Conservation (phyloP, 164 flowering plant species). For the Amborella trichopoda region DNA sequence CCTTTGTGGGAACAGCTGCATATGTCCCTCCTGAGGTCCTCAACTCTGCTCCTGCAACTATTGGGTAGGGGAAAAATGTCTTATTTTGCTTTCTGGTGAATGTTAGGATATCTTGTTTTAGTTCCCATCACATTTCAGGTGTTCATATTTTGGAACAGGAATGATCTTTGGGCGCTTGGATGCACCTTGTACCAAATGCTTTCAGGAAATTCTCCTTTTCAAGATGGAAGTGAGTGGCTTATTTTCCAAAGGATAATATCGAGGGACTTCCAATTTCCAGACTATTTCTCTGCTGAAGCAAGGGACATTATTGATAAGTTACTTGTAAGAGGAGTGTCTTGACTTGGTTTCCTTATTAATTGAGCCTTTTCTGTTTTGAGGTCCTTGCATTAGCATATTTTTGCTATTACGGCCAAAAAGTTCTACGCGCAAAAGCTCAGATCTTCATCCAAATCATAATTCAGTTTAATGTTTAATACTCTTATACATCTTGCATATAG, state of each 20-base stretch:
- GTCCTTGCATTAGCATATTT: too few species aligned
- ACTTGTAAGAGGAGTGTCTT: slow-evolving; percentile 40
- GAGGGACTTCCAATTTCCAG: slow-evolving; percentile 79
- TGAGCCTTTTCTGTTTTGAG: too few species aligned
- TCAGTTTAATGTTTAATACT: too few species aligned
- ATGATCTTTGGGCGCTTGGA: slow-evolving; percentile 99
- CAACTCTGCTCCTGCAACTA: slow-evolving; percentile 94
- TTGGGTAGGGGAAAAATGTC: slow-evolving; percentile 45
- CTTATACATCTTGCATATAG: too few species aligned
- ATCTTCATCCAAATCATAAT: too few species aligned
- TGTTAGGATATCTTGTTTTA: background rate
- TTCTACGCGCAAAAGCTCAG: too few species aligned
- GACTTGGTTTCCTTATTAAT: background rate
- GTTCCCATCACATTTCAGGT: slow-evolving; percentile 4
- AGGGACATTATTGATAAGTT: slow-evolving; percentile 79
- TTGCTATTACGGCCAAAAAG: too few species aligned
- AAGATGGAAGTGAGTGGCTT: slow-evolving; percentile 99
- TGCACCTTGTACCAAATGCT: slow-evolving; percentile 99
- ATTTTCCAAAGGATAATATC: slow-evolving; percentile 95
- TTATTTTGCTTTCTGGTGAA: background rate
- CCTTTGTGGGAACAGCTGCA: slow-evolving; percentile 99
- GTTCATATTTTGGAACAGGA: slow-evolving; percentile 44
- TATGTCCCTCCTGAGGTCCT: slow-evolving; percentile 99
- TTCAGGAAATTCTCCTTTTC: slow-evolving; percentile 96
- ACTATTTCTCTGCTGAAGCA: slow-evolving; percentile 73